Percentiles rank a stretch among this genome's conserved stretches.
Evolutionary conservation across 352 stramenopile species (phyloP).

Genomic region (Aphanomyces stellatus): DNA sequence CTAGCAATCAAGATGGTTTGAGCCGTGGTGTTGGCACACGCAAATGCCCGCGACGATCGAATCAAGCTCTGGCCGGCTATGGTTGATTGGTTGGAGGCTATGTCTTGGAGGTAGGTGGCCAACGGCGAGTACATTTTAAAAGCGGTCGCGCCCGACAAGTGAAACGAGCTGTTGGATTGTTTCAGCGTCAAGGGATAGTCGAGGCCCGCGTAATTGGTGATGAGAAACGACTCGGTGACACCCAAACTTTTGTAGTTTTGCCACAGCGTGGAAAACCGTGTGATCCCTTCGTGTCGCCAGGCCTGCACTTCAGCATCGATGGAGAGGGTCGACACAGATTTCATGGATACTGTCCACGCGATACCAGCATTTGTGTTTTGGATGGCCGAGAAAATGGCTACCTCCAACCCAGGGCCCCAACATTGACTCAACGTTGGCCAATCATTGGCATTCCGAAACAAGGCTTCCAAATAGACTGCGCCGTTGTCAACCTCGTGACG

Average conservation of each 20-base stretch:
- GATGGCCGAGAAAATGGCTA: neutral
- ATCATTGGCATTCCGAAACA: no score
- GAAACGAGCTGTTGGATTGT: neutral
- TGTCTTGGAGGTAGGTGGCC: neutral
- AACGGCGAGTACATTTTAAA: no score
- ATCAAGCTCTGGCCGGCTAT: no score
- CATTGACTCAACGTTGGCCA: neutral
- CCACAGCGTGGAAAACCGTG: neutral
- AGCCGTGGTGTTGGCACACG: no score
- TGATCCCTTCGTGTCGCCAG: constrained; percentile 3
- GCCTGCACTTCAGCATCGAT: neutral
- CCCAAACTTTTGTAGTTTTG: constrained; percentile 11
- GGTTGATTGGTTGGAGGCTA: no score
- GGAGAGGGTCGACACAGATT: neutral
- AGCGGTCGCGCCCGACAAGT: neutral
- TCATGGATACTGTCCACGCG: neutral
- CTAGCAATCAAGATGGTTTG: no score
- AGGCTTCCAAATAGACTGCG: no score
- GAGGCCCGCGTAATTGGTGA: neutral
- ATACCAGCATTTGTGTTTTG: neutral
- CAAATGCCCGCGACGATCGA: no score
- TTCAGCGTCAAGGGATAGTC: neutral
- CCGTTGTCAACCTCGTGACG: no score
- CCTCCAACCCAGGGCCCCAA: neutral
- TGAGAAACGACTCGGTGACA: neutral